Conservation (phyloP, 345 rosid genomes). For the Schrenkiella parvula region DNA sequence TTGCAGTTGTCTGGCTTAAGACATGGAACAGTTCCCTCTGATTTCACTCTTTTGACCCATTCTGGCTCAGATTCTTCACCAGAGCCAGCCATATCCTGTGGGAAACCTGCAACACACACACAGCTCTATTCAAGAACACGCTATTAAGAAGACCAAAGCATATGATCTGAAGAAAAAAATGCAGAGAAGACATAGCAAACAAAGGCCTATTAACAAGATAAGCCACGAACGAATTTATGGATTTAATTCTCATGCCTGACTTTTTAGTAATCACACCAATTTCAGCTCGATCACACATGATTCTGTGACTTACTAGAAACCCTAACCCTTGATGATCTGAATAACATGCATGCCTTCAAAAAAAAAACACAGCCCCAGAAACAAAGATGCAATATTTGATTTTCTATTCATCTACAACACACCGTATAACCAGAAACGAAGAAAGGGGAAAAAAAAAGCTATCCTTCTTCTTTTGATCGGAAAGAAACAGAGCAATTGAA, state of each 20-base stretch:
- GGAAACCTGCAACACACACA: slow-evolving; percentile 15
- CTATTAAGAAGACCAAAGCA: background rate
- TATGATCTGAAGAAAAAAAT: background rate
- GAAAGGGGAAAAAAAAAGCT: background rate
- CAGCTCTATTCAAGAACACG: background rate
- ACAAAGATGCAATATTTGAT: background rate
- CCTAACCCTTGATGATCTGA: background rate
- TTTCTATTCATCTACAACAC: background rate
- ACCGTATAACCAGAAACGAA: background rate
- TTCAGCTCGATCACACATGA: background rate
- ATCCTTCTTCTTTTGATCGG: background rate
- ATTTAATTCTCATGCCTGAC: background rate
- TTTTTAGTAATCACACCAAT: background rate
- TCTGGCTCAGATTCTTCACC: slow-evolving; percentile 41
- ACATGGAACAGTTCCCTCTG: slow-evolving; percentile 75
- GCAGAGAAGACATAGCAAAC: background rate
- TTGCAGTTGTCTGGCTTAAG: slow-evolving; percentile 59
- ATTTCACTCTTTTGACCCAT: slow-evolving; percentile 68
- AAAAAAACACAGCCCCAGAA: background rate
- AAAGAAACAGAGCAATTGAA: slow-evolving; percentile 12
- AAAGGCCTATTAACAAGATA: background rate
- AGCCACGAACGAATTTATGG: background rate
- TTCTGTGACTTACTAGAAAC: background rate
- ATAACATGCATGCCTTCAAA: background rate
- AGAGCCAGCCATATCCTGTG: slow-evolving; percentile 42